Conservation (phyloP, 306 rosid species). For the Alnus rubra region DNA sequence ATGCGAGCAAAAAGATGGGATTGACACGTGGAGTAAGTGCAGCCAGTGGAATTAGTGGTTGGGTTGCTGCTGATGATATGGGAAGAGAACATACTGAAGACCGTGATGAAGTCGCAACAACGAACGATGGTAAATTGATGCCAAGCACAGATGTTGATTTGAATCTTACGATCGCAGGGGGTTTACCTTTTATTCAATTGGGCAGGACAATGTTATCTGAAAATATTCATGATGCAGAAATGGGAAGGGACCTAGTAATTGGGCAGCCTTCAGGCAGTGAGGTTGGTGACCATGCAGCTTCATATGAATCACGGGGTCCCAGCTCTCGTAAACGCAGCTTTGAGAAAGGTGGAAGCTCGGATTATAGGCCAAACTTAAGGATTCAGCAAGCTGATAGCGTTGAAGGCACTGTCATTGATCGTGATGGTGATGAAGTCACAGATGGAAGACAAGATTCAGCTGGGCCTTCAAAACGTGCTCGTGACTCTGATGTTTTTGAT, state of each 20-base stretch:
- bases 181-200: slow-evolving; percentile 54
- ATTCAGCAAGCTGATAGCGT: slow-evolving; percentile 94
- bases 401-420: slow-evolving; percentile 97
- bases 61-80: slow-evolving; percentile 83
- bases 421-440: slow-evolving; percentile 96
- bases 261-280: slow-evolving; percentile 98
- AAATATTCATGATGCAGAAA: slow-evolving; percentile 67
- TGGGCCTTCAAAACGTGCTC: slow-evolving; percentile 90
- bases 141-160: slow-evolving; percentile 72
- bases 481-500: slow-evolving; percentile 80
- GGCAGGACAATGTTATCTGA: slow-evolving; percentile 69
- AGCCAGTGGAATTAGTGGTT: slow-evolving; percentile 97
- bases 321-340: slow-evolving; percentile 92
- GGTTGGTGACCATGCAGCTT: slow-evolving; percentile 95
- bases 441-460: slow-evolving; percentile 84
- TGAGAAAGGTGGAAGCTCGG: slow-evolving; percentile 89
- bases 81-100: slow-evolving; percentile 91
- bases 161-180: slow-evolving; percentile 91
- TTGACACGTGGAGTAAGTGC: slow-evolving; percentile 98
- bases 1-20: slow-evolving; percentile 86
- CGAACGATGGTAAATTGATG: slow-evolving; percentile 54
- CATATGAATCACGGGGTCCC: slow-evolving; percentile 97
- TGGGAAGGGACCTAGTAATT: slow-evolving; percentile 98
- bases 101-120: slow-evolving; percentile 95
- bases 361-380: slow-evolving; percentile 66